Percentiles rank a stretch among this genome's conserved stretches.
phyloP scores from a whole-genome alignment of 1,284 basidiomycete genomes.

The Moniliella sp. region DNA sequence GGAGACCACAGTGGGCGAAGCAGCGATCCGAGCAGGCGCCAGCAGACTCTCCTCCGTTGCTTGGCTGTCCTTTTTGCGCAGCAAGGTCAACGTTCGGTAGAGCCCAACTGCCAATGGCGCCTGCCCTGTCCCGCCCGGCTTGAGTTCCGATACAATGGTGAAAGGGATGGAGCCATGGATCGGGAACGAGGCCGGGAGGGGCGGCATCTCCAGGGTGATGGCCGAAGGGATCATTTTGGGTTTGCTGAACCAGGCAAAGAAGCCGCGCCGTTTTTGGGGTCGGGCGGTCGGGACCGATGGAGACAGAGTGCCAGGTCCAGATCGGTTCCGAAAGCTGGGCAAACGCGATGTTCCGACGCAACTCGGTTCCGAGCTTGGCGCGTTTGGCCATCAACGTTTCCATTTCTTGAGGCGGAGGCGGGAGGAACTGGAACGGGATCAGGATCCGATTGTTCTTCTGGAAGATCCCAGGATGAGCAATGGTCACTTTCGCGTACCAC shows the following conservation, averaged over 20 bases:
- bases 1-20: background rate
- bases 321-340: slow-evolving; percentile 3
- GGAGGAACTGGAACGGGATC: slow-evolving; percentile 22
- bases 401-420: slow-evolving; percentile 9
- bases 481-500: slow-evolving; percentile 23
- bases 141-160: too few relatives aligned
- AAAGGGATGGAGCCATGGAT: background rate
- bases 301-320: slow-evolving; percentile 2
- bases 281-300: background rate
- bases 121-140: too few relatives aligned
- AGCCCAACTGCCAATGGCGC: too few relatives aligned
- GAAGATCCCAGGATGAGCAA: slow-evolving; percentile 16
- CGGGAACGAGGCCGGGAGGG: background rate
- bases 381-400: slow-evolving; percentile 6
- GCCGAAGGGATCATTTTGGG: too few relatives aligned
- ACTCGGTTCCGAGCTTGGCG: slow-evolving; percentile 6
- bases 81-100: too few relatives aligned
- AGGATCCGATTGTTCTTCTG: slow-evolving; percentile 17
- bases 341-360: slow-evolving; percentile 5
- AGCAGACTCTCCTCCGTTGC: too few relatives aligned
- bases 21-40: too few relatives aligned
- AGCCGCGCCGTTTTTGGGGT: background rate
- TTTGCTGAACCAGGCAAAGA: background rate
- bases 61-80: too few relatives aligned
- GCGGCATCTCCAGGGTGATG: background rate